Conservation (phyloP, 2,329 filamentous ascomycete genomes). For the Stachybotrys chartarum region DNA sequence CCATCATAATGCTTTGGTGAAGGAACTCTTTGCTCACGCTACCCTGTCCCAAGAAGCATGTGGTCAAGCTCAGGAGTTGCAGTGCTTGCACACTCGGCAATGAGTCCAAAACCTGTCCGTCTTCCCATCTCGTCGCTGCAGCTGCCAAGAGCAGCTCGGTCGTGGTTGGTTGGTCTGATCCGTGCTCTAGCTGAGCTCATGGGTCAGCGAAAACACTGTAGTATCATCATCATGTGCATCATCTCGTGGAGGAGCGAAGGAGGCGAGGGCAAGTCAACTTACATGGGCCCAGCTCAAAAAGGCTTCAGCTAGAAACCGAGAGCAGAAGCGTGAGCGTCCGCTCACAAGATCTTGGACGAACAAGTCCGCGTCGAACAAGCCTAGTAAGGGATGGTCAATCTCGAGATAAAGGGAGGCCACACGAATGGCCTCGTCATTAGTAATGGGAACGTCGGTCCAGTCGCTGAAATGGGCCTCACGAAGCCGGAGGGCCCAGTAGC, state of each 20-base stretch:
- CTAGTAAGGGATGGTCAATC: conserved; percentile 29
- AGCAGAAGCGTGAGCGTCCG: conserved; percentile 18
- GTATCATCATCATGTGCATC: background rate
- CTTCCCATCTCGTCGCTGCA: background rate
- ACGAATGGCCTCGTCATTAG: conserved; percentile 18
- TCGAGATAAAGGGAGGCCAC: conserved; percentile 26
- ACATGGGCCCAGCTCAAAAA: conserved; percentile 17
- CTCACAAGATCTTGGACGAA: conserved; percentile 24
- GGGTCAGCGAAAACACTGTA: background rate
- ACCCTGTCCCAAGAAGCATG: conserved; percentile 2
- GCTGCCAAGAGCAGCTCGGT: background rate
- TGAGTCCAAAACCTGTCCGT: background rate
- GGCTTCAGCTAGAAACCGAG: conserved; percentile 24
- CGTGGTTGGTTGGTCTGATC: background rate
- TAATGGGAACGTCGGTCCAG: conserved; percentile 24
- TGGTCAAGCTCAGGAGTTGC: conserved; percentile 5
- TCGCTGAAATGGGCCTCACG: conserved; percentile 10
- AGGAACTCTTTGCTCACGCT: conserved; percentile 1
- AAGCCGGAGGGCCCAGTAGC: background rate
- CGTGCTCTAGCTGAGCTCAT: background rate
- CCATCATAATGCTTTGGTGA: conserved; percentile 2
- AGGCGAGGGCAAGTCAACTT: conserved; percentile 3
- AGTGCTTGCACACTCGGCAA: conserved; percentile 1
- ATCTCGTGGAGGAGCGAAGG: conserved; percentile 1
- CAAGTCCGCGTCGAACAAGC: conserved; percentile 24